A percentile compares a stretch with the other conserved stretches of the same genome.
phyloP scores from a whole-genome alignment of 805 yeast species.

The Suhomyces sp. region DNA sequence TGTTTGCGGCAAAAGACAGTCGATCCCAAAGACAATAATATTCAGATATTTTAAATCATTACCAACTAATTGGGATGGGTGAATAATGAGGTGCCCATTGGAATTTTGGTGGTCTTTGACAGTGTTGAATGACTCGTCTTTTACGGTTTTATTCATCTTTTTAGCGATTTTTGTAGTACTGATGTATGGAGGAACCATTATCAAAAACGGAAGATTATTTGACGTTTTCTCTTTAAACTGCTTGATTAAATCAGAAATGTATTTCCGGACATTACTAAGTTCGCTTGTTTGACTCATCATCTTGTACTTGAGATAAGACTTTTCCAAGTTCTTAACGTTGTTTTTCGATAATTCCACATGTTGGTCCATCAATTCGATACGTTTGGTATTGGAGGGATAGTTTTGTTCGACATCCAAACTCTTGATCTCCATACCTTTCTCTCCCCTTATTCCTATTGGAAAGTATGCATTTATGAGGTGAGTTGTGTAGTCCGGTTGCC shows the following conservation, averaged over 20 bases:
- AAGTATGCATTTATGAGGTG: slow-evolving; percentile 2
- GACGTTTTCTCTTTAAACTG: slow-evolving; percentile 6
- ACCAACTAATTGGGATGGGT: slow-evolving; percentile 16
- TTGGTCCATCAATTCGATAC: slow-evolving; percentile 8
- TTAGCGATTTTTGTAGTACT: slow-evolving; percentile 3
- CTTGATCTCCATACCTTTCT: neutral
- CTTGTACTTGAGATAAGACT: slow-evolving; percentile 11
- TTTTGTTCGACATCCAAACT: slow-evolving; percentile 8
- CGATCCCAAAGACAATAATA: slow-evolving; percentile 18
- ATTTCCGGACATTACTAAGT: neutral
- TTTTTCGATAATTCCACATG: slow-evolving; percentile 9
- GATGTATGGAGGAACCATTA: slow-evolving; percentile 17
- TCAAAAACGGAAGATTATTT: slow-evolving; percentile 9
- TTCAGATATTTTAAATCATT: slow-evolving; percentile 7
- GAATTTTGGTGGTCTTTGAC: neutral
- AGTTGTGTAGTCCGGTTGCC: neutral
- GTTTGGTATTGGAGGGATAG: slow-evolving; percentile 5
- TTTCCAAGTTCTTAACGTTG: slow-evolving; percentile 15
- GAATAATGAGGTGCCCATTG: slow-evolving; percentile 2
- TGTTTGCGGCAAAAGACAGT: slow-evolving; percentile 19
- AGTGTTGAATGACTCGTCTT: neutral
- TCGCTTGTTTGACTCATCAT: neutral
- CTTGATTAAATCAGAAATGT: neutral
- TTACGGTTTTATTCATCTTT: neutral
- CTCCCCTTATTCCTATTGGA: neutral